Evolutionary conservation across 2,329 filamentous ascomycete genomes (phyloP).

Genomic region (Neofusicoccum umdonicola): DNA sequence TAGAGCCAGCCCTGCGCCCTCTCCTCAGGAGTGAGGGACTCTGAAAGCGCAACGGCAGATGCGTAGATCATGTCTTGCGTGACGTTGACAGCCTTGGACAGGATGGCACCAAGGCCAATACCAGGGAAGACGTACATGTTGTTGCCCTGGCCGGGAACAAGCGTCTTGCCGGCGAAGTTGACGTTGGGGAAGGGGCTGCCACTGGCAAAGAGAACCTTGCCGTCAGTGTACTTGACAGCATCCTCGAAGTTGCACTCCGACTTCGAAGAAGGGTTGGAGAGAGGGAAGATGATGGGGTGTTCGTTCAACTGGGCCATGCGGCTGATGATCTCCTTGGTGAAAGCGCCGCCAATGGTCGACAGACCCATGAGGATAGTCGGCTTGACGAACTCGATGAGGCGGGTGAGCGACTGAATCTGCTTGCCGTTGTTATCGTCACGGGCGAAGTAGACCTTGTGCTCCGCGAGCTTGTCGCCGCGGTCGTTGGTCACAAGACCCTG

Average conservation of each 20-base stretch:
- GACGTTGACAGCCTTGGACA: slow-evolving; percentile 80
- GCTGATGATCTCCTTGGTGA: slow-evolving; percentile 81
- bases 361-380: slow-evolving; percentile 93
- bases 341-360: slow-evolving; percentile 90
- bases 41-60: slow-evolving; percentile 77
- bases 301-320: slow-evolving; percentile 61
- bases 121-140: slow-evolving; percentile 95
- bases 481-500: slow-evolving; percentile 84
- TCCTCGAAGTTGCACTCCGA: slow-evolving; percentile 97
- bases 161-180: slow-evolving; percentile 44
- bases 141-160: slow-evolving; percentile 65
- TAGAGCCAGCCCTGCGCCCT: slow-evolving; percentile 82
- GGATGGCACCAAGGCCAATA: slow-evolving; percentile 87
- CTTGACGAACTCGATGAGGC: slow-evolving; percentile 92
- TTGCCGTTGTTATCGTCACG: slow-evolving; percentile 63
- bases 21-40: slow-evolving; percentile 77
- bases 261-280: slow-evolving; percentile 94
- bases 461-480: slow-evolving; percentile 87
- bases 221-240: slow-evolving; percentile 86
- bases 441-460: slow-evolving; percentile 75
- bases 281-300: slow-evolving; percentile 75
- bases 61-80: slow-evolving; percentile 98
- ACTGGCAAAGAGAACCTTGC: slow-evolving; percentile 88
- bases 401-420: slow-evolving; percentile 74
- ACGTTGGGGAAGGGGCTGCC: slow-evolving; percentile 85